Base-by-base conservation (phyloP, 2,329 filamentous ascomycete species). In the Aspergillus pseudoviridinutans region DNA sequence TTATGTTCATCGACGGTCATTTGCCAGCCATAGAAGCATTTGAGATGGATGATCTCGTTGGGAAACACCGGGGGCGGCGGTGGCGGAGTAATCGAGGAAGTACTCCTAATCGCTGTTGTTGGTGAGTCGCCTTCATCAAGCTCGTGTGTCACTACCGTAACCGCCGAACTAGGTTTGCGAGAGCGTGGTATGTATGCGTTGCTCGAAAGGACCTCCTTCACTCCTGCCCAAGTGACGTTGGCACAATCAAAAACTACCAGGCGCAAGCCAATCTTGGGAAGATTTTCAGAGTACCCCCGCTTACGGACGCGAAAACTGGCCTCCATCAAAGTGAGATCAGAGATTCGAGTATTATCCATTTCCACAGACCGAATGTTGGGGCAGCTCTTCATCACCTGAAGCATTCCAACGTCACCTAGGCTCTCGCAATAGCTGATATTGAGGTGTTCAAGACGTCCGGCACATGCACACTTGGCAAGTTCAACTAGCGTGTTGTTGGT, bases 11-110 rank as follows among this genome's bases (percentile, higher is more conserved):
- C 89, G 4, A 97, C 92, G 0, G 92, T 97, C 77, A 91, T 90
- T 76, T 97, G 93, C 85, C 91, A 97, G 46, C 89, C 91, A 72
- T 96, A 96, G 78, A 93, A 97, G 74, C 92, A 96, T 74, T 96
- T 97, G 47, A 97, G 82, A 5, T 86, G 81, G 58, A 97, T 91
- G 57, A 95, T 85, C 70, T 96, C 88, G 1, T 85, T 84, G 0
- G 91, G 90, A 65, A 87, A 92, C 0, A 64, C 57, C 17, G 62
- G 57, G 9, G 70, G 62, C 5, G 65, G 58, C 0, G 69, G 62
- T 1, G 70, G 63, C 3, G 65, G 65, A 0, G 67, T 65, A 27
- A 65, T 69, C 5, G 69, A 67, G 8, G 66, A 70, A 10, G 70
- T 66, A 20, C 61, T 61, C 38, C 53, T 56, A 22, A 56, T 51